These are phyloP conservation scores for Erysimum pusillum DNA, from an alignment of 441 rosid genomes.

Conservation along the genomic window DNA sequence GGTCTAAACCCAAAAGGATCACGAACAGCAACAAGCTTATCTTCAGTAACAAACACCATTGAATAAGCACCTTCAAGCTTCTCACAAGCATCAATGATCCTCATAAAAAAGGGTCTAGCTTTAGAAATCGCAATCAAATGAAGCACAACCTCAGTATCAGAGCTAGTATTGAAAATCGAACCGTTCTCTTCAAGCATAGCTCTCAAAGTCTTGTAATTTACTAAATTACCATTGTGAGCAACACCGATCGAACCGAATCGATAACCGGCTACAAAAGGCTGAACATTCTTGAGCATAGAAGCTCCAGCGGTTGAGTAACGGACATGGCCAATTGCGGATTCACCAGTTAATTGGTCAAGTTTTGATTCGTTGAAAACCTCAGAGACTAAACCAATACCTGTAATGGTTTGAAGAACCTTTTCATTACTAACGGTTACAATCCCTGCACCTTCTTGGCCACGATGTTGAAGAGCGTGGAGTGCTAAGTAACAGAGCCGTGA, in stretches of 20 bases:
- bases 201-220: slow-evolving; percentile 24
- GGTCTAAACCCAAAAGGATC: slow-evolving; percentile 91
- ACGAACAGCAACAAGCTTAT: slow-evolving; percentile 90
- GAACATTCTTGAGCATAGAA: slow-evolving; percentile 29
- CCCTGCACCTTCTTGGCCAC: slow-evolving; percentile 99
- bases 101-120: slow-evolving; percentile 76
- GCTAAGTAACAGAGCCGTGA: slow-evolving; percentile 90
- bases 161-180: slow-evolving; percentile 29
- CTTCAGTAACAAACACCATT: slow-evolving; percentile 86
- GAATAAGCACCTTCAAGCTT: slow-evolving; percentile 84
- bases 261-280: slow-evolving; percentile 21
- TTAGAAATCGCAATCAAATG: slow-evolving; percentile 90
- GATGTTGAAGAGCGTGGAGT: slow-evolving; percentile 93
- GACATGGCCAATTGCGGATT: slow-evolving; percentile 6
- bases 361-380: slow-evolving; percentile 29
- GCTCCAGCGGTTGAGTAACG: slow-evolving; percentile 31
- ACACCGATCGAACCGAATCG: slow-evolving; percentile 20
- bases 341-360: slow-evolving; percentile 26
- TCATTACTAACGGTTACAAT: slow-evolving; percentile 78
- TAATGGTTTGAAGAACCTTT: slow-evolving; percentile 77
- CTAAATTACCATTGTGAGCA: slow-evolving; percentile 31
- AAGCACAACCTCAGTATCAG: slow-evolving; percentile 77
- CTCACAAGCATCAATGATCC: slow-evolving; percentile 92
- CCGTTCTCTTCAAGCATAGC: slow-evolving; percentile 30
- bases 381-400: slow-evolving; percentile 84